Evolutionary conservation across 305 asterid species (phyloP).

Genomic region (Fraxinus velutina): DNA sequence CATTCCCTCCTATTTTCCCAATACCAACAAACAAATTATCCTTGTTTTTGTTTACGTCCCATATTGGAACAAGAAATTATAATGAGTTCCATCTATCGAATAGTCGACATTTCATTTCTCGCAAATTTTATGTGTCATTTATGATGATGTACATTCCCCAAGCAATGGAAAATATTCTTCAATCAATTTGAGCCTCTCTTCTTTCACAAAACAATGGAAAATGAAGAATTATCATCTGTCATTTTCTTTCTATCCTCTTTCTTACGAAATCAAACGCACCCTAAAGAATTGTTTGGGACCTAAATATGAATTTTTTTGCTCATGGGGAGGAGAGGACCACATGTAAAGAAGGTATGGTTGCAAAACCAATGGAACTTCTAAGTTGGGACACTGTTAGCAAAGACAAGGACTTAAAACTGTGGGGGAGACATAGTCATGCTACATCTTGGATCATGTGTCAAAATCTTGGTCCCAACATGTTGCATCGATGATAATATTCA

Average conservation of each 20-base stretch:
- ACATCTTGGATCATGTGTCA: constrained; percentile 82
- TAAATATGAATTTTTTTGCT: neutral
- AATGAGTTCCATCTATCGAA: neutral
- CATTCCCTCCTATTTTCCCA: neutral
- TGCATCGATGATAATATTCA: neutral
- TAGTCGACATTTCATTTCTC: neutral
- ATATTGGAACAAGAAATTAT: neutral
- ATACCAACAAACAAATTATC: neutral
- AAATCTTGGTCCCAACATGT: constrained; percentile 60
- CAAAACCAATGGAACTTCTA: neutral
- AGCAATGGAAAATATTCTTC: neutral
- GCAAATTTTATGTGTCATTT: neutral
- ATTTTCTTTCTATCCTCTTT: neutral
- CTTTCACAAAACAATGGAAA: neutral
- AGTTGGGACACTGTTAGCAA: constrained; percentile 24
- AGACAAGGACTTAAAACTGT: constrained; percentile 38
- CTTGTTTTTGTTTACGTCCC: neutral
- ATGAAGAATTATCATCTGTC: neutral
- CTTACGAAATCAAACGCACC: neutral
- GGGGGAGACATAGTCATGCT: constrained; percentile 36
- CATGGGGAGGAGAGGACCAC: constrained; percentile 15
- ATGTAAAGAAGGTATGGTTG: constrained; percentile 21
- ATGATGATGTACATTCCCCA: neutral
- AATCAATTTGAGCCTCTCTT: neutral
- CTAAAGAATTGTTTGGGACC: neutral